Evolutionary conservation across 371 early-diverging fungal species (phyloP), one percentile per base, ranked within the genome.

Genomic region (Lichtheimia corymbifera): DNA sequence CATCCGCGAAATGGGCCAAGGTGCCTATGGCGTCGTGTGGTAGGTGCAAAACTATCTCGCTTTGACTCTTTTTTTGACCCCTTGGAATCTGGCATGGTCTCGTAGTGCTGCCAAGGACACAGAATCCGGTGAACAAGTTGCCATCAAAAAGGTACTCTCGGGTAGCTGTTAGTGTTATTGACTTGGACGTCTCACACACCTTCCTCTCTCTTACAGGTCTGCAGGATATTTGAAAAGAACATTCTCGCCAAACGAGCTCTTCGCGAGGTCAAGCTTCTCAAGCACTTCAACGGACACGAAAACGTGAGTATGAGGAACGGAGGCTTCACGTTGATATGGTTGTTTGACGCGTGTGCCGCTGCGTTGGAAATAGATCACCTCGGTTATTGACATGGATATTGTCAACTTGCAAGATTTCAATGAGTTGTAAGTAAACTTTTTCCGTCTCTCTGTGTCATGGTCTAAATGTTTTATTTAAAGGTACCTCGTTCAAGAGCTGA

Each of bases 231-330:
- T 63, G 93, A 92, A 47, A 92, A 93, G 77, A 82, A 82, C 51
- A 91, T 95, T 41, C 82, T 95, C 11, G 89, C 93, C 40, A 93
- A 93, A 74, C 81, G 95, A 70, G 90, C 93, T 42, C 70, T 95
- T 53, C 90, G 95, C 45, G 95, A 95, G 75, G 87, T 95, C 57
- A 95, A 95, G 71, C 80, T 95, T 17, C 74, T 95, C 62, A 84
- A 86, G 56, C 93, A 94, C 74, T 94, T 95, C 69, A 91, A 91
- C 61, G 92, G 92, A 53, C 95, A 95, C 66, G 93, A 93, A 68
- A 95, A 95, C 71, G 91, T 93, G 83, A 69, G 74, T 55, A 1
- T 14, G 6, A 35, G 35, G 35, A 35, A 35, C 4, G 35, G 35
- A 9, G 11, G 2, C 11, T 2, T 35, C 35, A 35, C 2, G 35